Conservation (phyloP, 768 basidiomycete genomes). For the Tricholoma matsutake region DNA sequence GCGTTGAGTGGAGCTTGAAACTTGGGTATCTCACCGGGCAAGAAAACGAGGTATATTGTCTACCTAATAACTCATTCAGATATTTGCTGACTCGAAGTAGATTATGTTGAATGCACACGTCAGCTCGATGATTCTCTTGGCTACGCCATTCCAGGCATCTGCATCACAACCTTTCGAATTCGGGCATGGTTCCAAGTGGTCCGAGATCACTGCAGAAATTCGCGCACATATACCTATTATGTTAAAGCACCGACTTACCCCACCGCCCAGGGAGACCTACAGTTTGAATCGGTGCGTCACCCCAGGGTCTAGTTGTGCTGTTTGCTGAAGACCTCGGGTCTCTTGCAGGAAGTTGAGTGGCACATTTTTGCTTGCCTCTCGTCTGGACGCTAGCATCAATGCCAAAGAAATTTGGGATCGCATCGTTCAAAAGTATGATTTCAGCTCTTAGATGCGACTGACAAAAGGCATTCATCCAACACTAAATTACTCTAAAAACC, state of each 20-base stretch:
- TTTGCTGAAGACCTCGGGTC: neutral
- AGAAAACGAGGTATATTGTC: slow-evolving; percentile 64
- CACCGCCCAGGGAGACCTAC: slow-evolving; percentile 93
- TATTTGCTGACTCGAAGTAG: slow-evolving; percentile 35
- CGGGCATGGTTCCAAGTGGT: slow-evolving; percentile 60
- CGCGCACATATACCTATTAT: slow-evolving; percentile 84
- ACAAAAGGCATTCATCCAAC: neutral
- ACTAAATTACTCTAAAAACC: neutral
- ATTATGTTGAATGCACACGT: slow-evolving; percentile 86
- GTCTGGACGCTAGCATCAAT: slow-evolving; percentile 71
- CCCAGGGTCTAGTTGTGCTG: neutral
- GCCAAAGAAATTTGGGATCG: slow-evolving; percentile 75
- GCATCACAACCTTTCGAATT: slow-evolving; percentile 79
- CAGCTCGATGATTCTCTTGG: slow-evolving; percentile 78
- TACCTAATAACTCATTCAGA: neutral
- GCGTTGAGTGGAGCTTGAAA: slow-evolving; percentile 69
- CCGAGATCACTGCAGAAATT: slow-evolving; percentile 72
- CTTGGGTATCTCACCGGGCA: slow-evolving; percentile 89
- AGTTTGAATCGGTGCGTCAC: slow-evolving; percentile 78
- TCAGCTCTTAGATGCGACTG: slow-evolving; percentile 18
- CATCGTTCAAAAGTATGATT: slow-evolving; percentile 45
- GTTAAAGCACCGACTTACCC: slow-evolving; percentile 84
- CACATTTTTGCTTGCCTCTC: slow-evolving; percentile 73
- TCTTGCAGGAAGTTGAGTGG: slow-evolving; percentile 71
- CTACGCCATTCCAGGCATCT: slow-evolving; percentile 72